Conservation (phyloP, 768 basidiomycete genomes). For the Panus rudis region DNA sequence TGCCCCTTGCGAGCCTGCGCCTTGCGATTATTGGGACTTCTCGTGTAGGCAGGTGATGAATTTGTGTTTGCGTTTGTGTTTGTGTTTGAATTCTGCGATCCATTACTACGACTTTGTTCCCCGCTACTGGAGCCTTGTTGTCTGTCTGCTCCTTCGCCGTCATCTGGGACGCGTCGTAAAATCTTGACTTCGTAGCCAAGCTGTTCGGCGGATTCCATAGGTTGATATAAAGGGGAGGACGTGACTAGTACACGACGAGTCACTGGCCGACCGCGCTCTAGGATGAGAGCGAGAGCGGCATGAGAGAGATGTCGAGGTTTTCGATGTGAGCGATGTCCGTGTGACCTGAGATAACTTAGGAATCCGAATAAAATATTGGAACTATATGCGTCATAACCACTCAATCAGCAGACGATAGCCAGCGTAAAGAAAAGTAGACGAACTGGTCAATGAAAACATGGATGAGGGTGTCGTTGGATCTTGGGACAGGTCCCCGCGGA, state of each 20-base stretch:
- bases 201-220: constrained; percentile 63
- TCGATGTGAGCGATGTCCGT: constrained; percentile 31
- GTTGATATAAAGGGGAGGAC: constrained; percentile 79
- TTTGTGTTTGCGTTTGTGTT: neutral
- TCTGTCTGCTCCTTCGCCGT: constrained; percentile 56
- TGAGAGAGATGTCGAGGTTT: constrained; percentile 55
- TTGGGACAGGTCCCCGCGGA: constrained; percentile 29
- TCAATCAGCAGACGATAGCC: constrained; percentile 2
- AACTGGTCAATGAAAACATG: constrained; percentile 55
- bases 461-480: constrained; percentile 25
- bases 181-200: constrained; percentile 72
- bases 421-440: constrained; percentile 19
- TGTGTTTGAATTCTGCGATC: constrained; percentile 5
- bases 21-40: constrained; percentile 10
- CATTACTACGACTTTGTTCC: constrained; percentile 15
- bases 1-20: constrained; percentile 14
- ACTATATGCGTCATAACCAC: constrained; percentile 30
- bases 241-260: constrained; percentile 71
- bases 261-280: constrained; percentile 76
- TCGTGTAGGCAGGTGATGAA: constrained; percentile 11
- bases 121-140: constrained; percentile 24
- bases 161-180: constrained; percentile 64
- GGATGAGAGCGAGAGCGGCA: constrained; percentile 64
- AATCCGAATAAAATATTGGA: constrained; percentile 87
- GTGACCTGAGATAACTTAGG: constrained; percentile 58